Percentiles rank a stretch among this genome's conserved stretches.
phyloP scores from a whole-genome alignment of 1,284 basidiomycete genomes.

The Entoloma clypeatum region DNA sequence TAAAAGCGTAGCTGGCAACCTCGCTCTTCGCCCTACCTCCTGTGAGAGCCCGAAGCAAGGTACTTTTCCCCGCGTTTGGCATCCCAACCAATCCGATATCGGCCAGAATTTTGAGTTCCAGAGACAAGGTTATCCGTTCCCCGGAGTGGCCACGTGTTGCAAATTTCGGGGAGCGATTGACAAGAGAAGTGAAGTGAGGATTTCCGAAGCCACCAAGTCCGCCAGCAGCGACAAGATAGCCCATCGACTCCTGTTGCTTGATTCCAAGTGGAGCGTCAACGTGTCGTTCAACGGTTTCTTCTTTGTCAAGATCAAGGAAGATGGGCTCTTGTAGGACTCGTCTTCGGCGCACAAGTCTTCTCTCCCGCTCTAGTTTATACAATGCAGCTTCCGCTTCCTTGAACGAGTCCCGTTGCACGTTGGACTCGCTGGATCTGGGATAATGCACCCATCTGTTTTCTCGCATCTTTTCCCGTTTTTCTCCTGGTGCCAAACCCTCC shows the following conservation, averaged over 20 bases:
- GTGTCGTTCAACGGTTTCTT: constrained; percentile 40
- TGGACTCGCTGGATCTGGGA: constrained; percentile 61
- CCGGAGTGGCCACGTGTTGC: constrained; percentile 81
- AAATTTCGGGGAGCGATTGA: constrained; percentile 75
- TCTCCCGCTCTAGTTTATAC: constrained; percentile 61
- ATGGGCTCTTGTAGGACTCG: constrained; percentile 44
- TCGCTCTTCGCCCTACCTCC: constrained; percentile 81
- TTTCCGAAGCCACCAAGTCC: constrained; percentile 90
- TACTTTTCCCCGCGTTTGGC: constrained; percentile 92
- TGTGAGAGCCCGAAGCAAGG: constrained; percentile 85
- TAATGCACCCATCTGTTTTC: constrained; percentile 79
- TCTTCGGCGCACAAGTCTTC: constrained; percentile 43
- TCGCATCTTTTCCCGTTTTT: constrained; percentile 55
- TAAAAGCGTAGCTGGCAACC: constrained; percentile 91
- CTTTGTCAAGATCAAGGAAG: constrained; percentile 57
- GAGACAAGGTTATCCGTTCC: constrained; percentile 75
- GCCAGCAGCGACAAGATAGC: constrained; percentile 74
- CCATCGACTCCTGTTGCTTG: constrained; percentile 55
- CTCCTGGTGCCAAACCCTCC: constrained; percentile 42
- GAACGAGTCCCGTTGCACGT: constrained; percentile 64
- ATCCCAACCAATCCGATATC: constrained; percentile 95
- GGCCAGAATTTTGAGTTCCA: constrained; percentile 95
- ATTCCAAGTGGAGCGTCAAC: constrained; percentile 65
- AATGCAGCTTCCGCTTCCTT: constrained; percentile 67
- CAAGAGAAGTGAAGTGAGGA: constrained; percentile 71